These are phyloP conservation scores for Aspergillus thermomutatus DNA, from an alignment of 2,329 filamentous ascomycete species.

Conservation along the genomic window DNA sequence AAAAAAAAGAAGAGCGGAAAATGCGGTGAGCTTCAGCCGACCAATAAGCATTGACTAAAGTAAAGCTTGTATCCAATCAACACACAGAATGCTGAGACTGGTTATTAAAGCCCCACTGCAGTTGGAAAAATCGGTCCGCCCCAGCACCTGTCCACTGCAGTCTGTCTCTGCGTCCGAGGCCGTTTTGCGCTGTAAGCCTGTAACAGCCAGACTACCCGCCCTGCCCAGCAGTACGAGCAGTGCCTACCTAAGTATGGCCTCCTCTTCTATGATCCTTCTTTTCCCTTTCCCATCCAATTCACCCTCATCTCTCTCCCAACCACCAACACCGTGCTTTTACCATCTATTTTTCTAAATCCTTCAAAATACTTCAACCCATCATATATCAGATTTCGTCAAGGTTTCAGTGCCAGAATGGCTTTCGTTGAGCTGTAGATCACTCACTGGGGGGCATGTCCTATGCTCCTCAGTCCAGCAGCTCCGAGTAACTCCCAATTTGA, in stretches of 20 bases:
- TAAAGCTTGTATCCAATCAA: conserved; percentile 22
- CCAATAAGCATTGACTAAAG: conserved; percentile 22
- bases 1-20: conserved; percentile 18
- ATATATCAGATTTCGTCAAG: conserved; percentile 65
- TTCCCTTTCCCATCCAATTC: conserved; percentile 10
- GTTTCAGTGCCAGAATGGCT: conserved; percentile 66
- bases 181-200: conserved; percentile 12
- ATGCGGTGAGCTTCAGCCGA: conserved; percentile 31
- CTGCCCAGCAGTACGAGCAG: conserved; percentile 5
- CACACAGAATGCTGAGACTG: background rate
- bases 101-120: conserved; percentile 19
- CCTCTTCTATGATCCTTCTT: conserved; percentile 15
- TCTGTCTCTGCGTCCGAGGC: conserved; percentile 6
- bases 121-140: conserved; percentile 27
- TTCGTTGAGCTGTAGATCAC: conserved; percentile 89
- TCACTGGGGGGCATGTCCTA: conserved; percentile 66
- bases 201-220: background rate
- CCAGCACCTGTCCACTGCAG: too few relatives aligned
- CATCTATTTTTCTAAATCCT: conserved; percentile 5
- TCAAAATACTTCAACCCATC: conserved; percentile 16
- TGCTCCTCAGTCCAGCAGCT: conserved; percentile 83
- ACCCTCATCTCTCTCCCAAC: background rate
- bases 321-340: background rate
- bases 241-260: conserved; percentile 1
- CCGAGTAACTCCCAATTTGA: conserved; percentile 60